Evolutionary conservation across 2,329 filamentous ascomycete genomes (phyloP).

Genomic region (Orbilia oligospora): DNA sequence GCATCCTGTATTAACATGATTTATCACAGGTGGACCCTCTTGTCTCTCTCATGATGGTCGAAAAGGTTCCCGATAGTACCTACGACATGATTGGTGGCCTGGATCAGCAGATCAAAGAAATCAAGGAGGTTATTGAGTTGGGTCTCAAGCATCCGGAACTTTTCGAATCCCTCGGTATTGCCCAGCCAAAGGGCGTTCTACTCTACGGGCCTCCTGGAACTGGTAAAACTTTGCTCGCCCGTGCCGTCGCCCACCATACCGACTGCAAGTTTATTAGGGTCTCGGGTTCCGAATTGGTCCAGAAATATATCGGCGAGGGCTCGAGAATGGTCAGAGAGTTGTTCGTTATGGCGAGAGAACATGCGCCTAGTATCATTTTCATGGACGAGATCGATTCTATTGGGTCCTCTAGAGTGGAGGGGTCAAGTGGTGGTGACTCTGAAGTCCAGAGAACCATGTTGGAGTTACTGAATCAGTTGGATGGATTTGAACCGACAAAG

Average conservation of each 20-base stretch:
- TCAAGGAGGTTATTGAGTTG: slow-evolving; percentile 99
- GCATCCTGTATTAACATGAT: not conserved
- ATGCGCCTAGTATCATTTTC: slow-evolving; percentile 98
- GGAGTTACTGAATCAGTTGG: slow-evolving; percentile 96
- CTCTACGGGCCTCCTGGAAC: slow-evolving; percentile 97
- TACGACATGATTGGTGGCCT: slow-evolving; percentile 99
- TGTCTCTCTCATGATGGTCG: slow-evolving; percentile 99
- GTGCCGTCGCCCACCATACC: slow-evolving; percentile 97
- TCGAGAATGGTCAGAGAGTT: slow-evolving; percentile 98
- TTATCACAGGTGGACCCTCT: slow-evolving; percentile 80
- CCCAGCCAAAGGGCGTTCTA: slow-evolving; percentile 96
- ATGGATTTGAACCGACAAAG: slow-evolving; percentile 98
- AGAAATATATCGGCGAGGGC: slow-evolving; percentile 99
- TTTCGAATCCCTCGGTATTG: slow-evolving; percentile 98
- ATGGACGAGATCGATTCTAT: slow-evolving; percentile 99
- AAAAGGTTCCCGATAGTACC: slow-evolving; percentile 99
- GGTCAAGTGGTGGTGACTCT: slow-evolving; percentile 93
- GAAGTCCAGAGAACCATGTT: slow-evolving; percentile 99
- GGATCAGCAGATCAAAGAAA: slow-evolving; percentile 99
- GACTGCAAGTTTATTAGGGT: slow-evolving; percentile 99
- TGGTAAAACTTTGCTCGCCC: slow-evolving; percentile 93
- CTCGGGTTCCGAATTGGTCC: slow-evolving; percentile 93
- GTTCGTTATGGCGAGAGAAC: slow-evolving; percentile 98
- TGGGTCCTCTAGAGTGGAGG: slow-evolving; percentile 95
- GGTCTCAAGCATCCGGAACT: slow-evolving; percentile 98